Evolutionary conservation across 148 eudicot genomes (phyloP).

Genomic region (Euryodendron excelsum): DNA sequence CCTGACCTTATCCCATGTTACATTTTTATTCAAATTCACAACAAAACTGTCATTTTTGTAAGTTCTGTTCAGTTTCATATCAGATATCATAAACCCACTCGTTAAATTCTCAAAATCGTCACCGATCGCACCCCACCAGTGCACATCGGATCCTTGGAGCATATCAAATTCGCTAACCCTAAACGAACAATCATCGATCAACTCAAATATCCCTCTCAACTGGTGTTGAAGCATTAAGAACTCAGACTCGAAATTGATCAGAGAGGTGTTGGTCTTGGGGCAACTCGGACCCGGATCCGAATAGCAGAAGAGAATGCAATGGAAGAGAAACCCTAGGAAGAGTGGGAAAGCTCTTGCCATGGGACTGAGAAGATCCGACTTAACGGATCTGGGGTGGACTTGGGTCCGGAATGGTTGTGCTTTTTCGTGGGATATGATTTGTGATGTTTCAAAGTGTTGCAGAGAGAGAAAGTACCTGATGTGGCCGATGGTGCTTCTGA

Average conservation of each 20-base stretch:
- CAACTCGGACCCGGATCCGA: slow-evolving; percentile 39
- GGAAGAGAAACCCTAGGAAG: slow-evolving; percentile 22
- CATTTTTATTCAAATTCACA: slow-evolving; percentile 57
- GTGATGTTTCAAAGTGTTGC: no score
- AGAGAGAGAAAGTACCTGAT: slow-evolving; percentile 10
- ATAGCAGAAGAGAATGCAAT: slow-evolving; percentile 5
- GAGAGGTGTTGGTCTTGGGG: slow-evolving; percentile 37
- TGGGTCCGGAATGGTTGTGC: neutral
- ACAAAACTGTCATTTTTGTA: slow-evolving; percentile 66
- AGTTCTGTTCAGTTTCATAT: slow-evolving; percentile 49
- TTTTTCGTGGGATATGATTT: neutral
- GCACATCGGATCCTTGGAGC: slow-evolving; percentile 82
- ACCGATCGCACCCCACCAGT: slow-evolving; percentile 83
- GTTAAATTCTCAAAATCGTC: slow-evolving; percentile 66
- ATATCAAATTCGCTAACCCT: slow-evolving; percentile 79
- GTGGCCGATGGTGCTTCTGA: neutral
- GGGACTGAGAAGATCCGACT: slow-evolving; percentile 17
- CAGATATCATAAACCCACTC: slow-evolving; percentile 67
- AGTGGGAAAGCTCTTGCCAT: slow-evolving; percentile 29
- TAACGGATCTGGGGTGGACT: slow-evolving; percentile 28
- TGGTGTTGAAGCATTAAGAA: slow-evolving; percentile 84
- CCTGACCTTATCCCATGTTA: slow-evolving; percentile 70
- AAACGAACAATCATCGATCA: slow-evolving; percentile 77
- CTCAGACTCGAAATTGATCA: slow-evolving; percentile 51
- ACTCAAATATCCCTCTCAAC: slow-evolving; percentile 61